Evolutionary conservation across 768 basidiomycete genomes (phyloP).

Genomic region (Gymnopilus dilepis): DNA sequence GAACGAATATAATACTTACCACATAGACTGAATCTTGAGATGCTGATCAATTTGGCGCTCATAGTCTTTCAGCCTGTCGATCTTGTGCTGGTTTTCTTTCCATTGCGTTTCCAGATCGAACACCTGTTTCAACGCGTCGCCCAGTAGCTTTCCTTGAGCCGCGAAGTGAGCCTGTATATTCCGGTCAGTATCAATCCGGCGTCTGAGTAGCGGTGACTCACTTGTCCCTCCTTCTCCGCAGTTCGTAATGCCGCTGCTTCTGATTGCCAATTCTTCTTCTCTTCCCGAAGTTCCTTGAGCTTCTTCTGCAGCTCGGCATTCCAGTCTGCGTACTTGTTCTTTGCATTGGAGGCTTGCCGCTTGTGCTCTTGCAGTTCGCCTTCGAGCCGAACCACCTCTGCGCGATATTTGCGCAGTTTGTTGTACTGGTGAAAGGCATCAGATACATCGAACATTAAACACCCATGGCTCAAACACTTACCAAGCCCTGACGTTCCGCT

Average conservation of each 20-base stretch:
- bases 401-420: conserved; percentile 77
- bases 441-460: not conserved
- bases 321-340: conserved; percentile 85
- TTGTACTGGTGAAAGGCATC: conserved; percentile 61
- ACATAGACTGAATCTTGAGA: conserved; percentile 74
- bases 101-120: conserved; percentile 76
- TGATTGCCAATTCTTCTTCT: conserved; percentile 76
- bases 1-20: conserved; percentile 50
- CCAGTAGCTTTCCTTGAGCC: conserved; percentile 71
- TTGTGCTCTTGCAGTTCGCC: conserved; percentile 75
- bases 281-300: conserved; percentile 73
- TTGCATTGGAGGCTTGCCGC: conserved; percentile 71
- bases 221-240: conserved; percentile 74
- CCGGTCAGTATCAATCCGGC: not conserved
- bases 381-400: conserved; percentile 69
- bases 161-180: conserved; percentile 60
- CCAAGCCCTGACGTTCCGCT: conserved; percentile 81
- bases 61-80: conserved; percentile 82
- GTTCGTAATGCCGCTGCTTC: conserved; percentile 73
- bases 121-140: conserved; percentile 70
- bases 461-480: conserved; percentile 39
- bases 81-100: conserved; percentile 82
- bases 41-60: conserved; percentile 88
- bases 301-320: conserved; percentile 82
- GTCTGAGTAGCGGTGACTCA: conserved; percentile 29